Conservation (phyloP, 106 monocot species). For the Allium sativum region DNA sequence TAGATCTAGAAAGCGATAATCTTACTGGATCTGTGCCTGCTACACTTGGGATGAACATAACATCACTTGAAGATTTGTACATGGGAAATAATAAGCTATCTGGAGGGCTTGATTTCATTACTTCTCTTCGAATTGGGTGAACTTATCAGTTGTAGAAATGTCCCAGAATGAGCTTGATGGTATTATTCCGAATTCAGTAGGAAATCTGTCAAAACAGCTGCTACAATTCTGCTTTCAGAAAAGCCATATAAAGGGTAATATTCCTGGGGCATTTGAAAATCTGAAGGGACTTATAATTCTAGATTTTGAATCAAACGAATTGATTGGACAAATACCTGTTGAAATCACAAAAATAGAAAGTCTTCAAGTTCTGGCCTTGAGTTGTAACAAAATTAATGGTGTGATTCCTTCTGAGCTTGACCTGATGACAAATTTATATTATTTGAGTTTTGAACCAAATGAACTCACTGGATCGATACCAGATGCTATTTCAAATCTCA, state of each 20-base stretch:
- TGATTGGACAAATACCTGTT: conserved; percentile 5
- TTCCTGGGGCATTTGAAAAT: conserved; percentile 5
- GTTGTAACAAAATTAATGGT: background rate
- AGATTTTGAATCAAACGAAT: background rate
- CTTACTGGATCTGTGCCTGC: conserved; percentile 3
- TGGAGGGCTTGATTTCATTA: background rate
- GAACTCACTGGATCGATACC: conserved; percentile 7
- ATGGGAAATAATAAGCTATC: background rate
- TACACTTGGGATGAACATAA: background rate
- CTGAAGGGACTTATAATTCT: background rate
- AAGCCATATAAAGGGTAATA: conserved; percentile 6
- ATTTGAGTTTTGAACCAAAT: background rate
- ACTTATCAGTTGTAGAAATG: background rate
- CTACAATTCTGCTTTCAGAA: background rate
- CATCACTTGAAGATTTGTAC: background rate
- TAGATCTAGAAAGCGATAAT: background rate
- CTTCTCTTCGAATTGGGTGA: background rate
- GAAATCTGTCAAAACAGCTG: conserved; percentile 4
- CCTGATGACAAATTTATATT: background rate
- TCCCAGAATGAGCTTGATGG: background rate
- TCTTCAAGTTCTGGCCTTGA: background rate
- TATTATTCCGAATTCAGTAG: conserved; percentile 2
- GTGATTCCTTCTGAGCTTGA: conserved; percentile 9
- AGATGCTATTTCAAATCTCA: background rate
- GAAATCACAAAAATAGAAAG: background rate